phyloP scores from a whole-genome alignment of 306 rosid species.

The Phaseolus lunatus region DNA sequence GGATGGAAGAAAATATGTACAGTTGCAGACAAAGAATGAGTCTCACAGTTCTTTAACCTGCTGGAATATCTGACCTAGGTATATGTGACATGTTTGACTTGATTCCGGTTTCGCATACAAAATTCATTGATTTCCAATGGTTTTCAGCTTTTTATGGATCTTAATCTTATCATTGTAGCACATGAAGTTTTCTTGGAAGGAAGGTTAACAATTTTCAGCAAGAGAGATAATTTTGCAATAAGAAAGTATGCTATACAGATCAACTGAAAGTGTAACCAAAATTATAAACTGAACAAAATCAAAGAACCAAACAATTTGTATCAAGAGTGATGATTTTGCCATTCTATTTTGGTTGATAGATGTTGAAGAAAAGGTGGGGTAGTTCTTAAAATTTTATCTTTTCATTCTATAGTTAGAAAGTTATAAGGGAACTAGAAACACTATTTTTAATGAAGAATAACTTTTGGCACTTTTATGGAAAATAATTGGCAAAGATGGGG shows the following conservation, averaged over 20 bases:
- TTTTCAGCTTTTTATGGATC: background rate
- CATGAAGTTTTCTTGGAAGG: conserved; percentile 7
- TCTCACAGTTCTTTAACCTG: conserved; percentile 41
- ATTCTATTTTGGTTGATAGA: background rate
- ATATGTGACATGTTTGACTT: conserved; percentile 41
- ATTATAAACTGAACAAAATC: too few species aligned
- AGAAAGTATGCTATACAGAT: background rate
- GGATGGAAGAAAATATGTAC: conserved; percentile 45
- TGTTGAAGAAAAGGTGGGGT: background rate
- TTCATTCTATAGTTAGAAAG: conserved; percentile 22
- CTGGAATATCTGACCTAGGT: conserved; percentile 45
- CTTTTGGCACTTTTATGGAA: background rate
- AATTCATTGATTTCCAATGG: conserved; percentile 20
- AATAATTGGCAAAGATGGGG: conserved; percentile 1
- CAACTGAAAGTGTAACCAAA: background rate
- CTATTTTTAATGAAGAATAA: conserved; percentile 2
- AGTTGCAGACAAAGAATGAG: conserved; percentile 54
- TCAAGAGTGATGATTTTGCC: background rate
- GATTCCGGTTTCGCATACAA: conserved; percentile 31
- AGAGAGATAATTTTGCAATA: background rate
- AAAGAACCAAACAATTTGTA: background rate
- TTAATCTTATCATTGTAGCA: background rate
- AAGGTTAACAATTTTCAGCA: background rate
- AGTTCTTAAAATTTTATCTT: background rate
- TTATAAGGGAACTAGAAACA: background rate